Base-by-base conservation (phyloP, 352 stramenopile genomes). In the Phytophthora boehmeriae region DNA sequence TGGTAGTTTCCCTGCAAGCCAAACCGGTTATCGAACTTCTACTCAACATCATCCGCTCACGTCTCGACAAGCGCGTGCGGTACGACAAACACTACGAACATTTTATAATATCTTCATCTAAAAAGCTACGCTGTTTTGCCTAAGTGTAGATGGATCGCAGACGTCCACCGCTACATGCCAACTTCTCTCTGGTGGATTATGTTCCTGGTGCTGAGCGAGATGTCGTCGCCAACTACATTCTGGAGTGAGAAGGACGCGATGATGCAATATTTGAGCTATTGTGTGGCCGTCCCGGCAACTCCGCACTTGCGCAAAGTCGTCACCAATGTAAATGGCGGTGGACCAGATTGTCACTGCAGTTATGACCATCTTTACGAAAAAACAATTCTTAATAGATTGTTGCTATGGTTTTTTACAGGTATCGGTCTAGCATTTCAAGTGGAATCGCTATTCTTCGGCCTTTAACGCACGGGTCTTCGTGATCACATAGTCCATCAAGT, bases 391-490 rank as follows among this genome's bases (percentile, higher is more conserved):
- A 58, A 32, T 51, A 4, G 17, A n/a, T 25, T 10, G 6, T 45
- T 56, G 1, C 53, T 44, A 17, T 35, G 19, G 14, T 6, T 30
- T 30, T 54, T 13, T 58, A n/a, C n/a, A 94, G 86, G 66, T 88
- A 30, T 75, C 87, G 51, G 71, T 95, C 19, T 84, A 84, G 8
- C 79, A 88, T 50, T 86, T 92, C 53, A 73, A 87, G 54, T 95
- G 84, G 86, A 83, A 93, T 55, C 76, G 73, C n/a, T 68, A 68
- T 22, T 74, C 73, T 13, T 72, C 72, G 34, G 78, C 90, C 62
- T 87, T 87, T 59, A 76, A 89, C 45, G 75, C 78, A n/a, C 83
- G 86, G 19, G 88, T 92, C 59, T 89, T 93, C 48, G 78, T 95
- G 11, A 78, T 95, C 44, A 93, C 83, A 0, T 81, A 92, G 54